Percentiles rank a stretch among this genome's conserved stretches.
phyloP scores from a whole-genome alignment of 257 asterid species.

The Salvia rosmarinus region DNA sequence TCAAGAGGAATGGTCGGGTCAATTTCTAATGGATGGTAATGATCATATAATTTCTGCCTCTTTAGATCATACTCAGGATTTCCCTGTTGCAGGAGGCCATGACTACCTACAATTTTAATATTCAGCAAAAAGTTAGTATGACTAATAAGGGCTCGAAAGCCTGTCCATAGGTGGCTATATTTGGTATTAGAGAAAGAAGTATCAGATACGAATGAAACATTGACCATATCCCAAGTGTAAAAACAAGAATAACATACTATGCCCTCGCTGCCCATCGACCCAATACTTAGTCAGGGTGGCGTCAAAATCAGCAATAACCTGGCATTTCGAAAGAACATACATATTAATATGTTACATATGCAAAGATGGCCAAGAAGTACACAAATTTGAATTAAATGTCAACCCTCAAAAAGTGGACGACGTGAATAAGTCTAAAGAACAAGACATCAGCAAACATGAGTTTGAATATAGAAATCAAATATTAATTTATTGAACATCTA shows the following conservation, averaged over 20 bases:
- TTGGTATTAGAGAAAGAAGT: slow-evolving; percentile 19
- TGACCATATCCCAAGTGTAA: slow-evolving; percentile 5
- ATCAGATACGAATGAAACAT: slow-evolving; percentile 18
- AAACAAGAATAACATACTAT: slow-evolving; percentile 54
- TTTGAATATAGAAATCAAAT: neutral
- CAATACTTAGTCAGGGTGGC: slow-evolving; percentile 79
- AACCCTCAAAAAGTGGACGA: neutral
- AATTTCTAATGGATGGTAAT: slow-evolving; percentile 89
- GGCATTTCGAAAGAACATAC: slow-evolving; percentile 34
- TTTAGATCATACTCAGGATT: slow-evolving; percentile 74
- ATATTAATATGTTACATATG: slow-evolving; percentile 19
- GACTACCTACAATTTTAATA: slow-evolving; percentile 67
- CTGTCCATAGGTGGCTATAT: neutral
- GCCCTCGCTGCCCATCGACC: slow-evolving; percentile 83
- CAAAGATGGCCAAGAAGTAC: slow-evolving; percentile 15
- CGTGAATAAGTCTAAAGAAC: neutral
- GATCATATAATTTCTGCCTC: slow-evolving; percentile 73
- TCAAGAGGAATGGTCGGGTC: slow-evolving; percentile 80
- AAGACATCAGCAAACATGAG: slow-evolving; percentile 13
- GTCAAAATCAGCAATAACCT: slow-evolving; percentile 95
- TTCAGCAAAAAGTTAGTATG: slow-evolving; percentile 36
- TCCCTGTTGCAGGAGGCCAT: slow-evolving; percentile 76
- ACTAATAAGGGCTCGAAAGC: slow-evolving; percentile 7
- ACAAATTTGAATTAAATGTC: neutral
- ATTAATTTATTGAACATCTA: neutral